These are phyloP conservation scores for Stephanodiscus minutulus DNA, from an alignment of 108 stramenopile species.

Conservation along the genomic window DNA sequence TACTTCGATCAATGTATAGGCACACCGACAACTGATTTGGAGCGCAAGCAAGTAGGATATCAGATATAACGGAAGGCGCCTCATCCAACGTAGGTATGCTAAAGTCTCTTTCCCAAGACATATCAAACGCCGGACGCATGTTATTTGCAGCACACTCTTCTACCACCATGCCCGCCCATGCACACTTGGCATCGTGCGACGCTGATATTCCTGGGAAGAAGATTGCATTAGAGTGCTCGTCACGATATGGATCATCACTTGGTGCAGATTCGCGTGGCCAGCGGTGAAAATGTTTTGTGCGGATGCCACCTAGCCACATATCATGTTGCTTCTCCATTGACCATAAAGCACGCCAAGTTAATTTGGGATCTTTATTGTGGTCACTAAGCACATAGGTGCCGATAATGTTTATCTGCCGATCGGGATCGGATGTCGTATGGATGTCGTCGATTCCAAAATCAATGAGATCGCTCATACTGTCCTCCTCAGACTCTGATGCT, in stretches of 20 bases:
- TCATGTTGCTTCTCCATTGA: constrained; percentile 16
- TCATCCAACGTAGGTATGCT: constrained; percentile 8
- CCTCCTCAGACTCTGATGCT: constrained; percentile 7
- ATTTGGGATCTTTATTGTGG: neutral
- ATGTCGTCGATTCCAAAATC: constrained; percentile 17
- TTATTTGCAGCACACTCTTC: constrained; percentile 14
- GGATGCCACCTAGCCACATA: neutral
- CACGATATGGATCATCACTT: constrained; percentile 8
- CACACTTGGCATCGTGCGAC: constrained; percentile 19
- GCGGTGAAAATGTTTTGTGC: constrained; percentile 4
- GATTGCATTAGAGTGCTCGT: neutral
- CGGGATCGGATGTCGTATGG: constrained; percentile 14
- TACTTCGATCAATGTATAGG: constrained; percentile 6
- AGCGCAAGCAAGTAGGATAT: constrained; percentile 17
- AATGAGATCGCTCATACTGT: constrained; percentile 3
- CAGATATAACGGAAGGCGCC: constrained; percentile 7
- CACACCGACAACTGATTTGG: constrained; percentile 17
- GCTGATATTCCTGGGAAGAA: constrained; percentile 11
- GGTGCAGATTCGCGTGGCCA: neutral
- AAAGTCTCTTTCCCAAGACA: constrained; percentile 1
- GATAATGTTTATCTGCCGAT: constrained; percentile 16
- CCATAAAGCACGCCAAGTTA: constrained; percentile 18
- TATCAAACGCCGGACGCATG: constrained; percentile 10
- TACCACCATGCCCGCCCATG: constrained; percentile 11
- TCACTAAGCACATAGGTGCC: constrained; percentile 14